These are phyloP conservation scores for Hapsidospora chrysogenum DNA, from an alignment of 495 filamentous ascomycete species.

Conservation along the genomic window DNA sequence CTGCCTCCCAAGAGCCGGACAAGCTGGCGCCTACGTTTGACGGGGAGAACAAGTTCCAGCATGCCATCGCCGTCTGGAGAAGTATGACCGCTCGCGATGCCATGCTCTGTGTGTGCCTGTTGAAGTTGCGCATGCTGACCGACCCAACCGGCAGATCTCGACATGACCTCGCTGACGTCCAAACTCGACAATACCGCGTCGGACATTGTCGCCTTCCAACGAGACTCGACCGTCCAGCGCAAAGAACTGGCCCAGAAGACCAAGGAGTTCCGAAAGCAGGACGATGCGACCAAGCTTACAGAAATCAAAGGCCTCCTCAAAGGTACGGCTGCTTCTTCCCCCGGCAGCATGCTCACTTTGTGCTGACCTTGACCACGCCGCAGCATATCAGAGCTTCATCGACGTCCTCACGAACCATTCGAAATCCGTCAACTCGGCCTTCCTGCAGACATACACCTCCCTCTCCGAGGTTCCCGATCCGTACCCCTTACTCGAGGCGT, in stretches of 20 bases:
- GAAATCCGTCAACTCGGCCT: conserved; percentile 79
- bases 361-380: no score
- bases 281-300: conserved; percentile 70
- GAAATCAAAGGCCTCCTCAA: conserved; percentile 87
- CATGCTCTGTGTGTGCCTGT: no score
- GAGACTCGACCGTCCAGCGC: conserved; percentile 79
- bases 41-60: conserved; percentile 81
- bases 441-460: conserved; percentile 80
- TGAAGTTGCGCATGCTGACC: neutral
- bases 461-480: conserved; percentile 93
- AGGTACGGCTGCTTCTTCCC: conserved; percentile 24
- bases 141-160: conserved; percentile 51
- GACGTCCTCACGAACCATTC: conserved; percentile 89
- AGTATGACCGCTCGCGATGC: conserved; percentile 39
- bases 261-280: conserved; percentile 91
- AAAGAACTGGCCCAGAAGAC: conserved; percentile 98
- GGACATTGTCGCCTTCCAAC: conserved; percentile 81
- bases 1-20: conserved; percentile 6
- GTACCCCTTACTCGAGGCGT: conserved; percentile 90
- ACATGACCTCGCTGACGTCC: conserved; percentile 70
- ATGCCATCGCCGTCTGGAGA: conserved; percentile 90
- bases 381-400: conserved; percentile 94
- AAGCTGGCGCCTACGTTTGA: conserved; percentile 16
- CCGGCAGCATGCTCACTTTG: neutral
- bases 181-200: conserved; percentile 81